phyloP scores from a whole-genome alignment of 441 rosid species.

The Mallotus japonicus region DNA sequence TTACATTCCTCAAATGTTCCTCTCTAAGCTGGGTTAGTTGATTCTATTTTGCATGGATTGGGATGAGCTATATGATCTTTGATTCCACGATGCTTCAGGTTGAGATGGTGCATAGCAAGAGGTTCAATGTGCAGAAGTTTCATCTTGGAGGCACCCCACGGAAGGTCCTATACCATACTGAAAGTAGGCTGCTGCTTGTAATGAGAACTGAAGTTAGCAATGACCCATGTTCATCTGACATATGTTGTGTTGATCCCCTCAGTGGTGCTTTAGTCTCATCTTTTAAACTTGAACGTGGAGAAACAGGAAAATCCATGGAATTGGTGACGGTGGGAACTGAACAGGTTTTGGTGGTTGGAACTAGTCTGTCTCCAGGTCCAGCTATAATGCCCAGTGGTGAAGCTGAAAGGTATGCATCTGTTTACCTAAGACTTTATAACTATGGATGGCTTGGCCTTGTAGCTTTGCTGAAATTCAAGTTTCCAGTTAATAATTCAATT shows the following conservation, averaged over 20 bases:
- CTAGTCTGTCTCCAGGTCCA: conserved; percentile 86
- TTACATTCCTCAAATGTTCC: conserved; percentile 5
- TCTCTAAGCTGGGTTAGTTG: conserved; percentile 14
- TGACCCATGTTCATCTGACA: conserved; percentile 69
- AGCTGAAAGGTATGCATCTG: conserved; percentile 77
- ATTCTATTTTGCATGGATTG: conserved; percentile 14
- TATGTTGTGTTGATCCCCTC: conserved; percentile 86
- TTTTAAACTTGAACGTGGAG: conserved; percentile 76
- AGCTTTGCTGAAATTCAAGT: conserved; percentile 12
- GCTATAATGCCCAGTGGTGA: conserved; percentile 97
- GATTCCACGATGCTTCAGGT: conserved; percentile 50
- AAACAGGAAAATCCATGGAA: conserved; percentile 94
- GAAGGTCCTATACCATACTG: conserved; percentile 84
- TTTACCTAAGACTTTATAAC: neutral
- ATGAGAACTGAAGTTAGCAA: conserved; percentile 82
- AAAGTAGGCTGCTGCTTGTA: conserved; percentile 79
- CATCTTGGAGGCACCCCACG: conserved; percentile 94
- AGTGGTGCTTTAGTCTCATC: conserved; percentile 73
- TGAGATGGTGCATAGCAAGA: conserved; percentile 91
- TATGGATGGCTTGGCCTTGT: conserved; percentile 9
- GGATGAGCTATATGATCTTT: conserved; percentile 26
- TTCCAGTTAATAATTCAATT: neutral
- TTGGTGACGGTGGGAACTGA: conserved; percentile 81
- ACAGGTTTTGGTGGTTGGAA: conserved; percentile 83
- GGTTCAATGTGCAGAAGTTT: conserved; percentile 93